phyloP scores from a whole-genome alignment of 1,284 basidiomycete genomes.

The Malassezia furfur region DNA sequence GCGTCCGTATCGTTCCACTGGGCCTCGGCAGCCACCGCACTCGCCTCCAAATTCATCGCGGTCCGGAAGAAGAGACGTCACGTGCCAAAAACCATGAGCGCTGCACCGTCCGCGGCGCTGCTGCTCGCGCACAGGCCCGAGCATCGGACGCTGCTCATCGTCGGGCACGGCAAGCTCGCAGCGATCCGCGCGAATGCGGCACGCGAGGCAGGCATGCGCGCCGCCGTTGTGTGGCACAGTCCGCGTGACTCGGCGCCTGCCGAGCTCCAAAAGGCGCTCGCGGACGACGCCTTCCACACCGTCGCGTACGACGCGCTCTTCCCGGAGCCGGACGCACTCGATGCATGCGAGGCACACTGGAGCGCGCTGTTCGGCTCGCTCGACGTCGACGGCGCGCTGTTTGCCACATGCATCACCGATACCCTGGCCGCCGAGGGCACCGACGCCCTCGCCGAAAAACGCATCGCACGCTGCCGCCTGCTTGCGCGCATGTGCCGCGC shows the following conservation, averaged over 20 bases:
- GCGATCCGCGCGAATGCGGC: not conserved
- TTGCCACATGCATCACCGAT: slow-evolving; percentile 45
- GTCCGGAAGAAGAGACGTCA: not conserved
- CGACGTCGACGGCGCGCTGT: slow-evolving; percentile 19
- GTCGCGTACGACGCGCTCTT: slow-evolving; percentile 5
- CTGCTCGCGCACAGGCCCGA: slow-evolving; percentile 15
- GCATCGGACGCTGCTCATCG: slow-evolving; percentile 4
- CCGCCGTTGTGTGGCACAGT: slow-evolving; percentile 6
- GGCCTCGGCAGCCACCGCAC: slow-evolving; percentile 11
- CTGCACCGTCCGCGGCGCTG: slow-evolving; percentile 4
- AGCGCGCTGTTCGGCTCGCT: not conserved
- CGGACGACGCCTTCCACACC: not conserved
- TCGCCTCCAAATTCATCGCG: not conserved
- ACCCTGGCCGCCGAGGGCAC: slow-evolving; percentile 28
- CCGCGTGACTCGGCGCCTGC: not conserved
- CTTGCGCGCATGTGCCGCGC: slow-evolving; percentile 27
- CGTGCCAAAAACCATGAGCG: not conserved
- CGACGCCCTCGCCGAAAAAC: slow-evolving; percentile 14
- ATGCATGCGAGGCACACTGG: not conserved
- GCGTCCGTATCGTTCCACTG: slow-evolving; percentile 16
- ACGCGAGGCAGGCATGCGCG: slow-evolving; percentile 3
- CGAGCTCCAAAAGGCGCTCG: not conserved
- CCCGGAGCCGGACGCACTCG: not conserved
- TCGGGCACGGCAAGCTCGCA: slow-evolving; percentile 10
- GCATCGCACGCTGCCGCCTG: slow-evolving; percentile 16